A percentile compares a stretch with the other conserved stretches of the same genome.
phyloP scores from a whole-genome alignment of 352 stramenopile genomes.

The Pythium grandisporangium region DNA sequence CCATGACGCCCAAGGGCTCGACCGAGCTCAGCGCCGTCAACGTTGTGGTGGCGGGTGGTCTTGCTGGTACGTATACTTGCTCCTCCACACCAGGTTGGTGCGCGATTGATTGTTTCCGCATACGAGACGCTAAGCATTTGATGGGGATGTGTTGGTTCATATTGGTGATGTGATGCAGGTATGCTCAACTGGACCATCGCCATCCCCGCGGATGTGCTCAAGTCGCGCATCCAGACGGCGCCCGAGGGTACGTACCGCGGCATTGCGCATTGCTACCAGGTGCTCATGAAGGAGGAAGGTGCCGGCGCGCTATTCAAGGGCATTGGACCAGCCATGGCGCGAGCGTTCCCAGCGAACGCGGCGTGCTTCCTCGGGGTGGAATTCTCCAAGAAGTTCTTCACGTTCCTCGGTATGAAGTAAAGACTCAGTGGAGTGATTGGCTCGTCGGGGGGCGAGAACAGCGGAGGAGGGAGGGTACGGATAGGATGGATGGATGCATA shows the following conservation, averaged over 20 bases:
- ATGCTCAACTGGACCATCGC: conserved; percentile 93
- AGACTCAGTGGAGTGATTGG: too few relatives aligned
- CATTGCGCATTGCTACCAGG: conserved; percentile 87
- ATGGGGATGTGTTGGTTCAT: too few relatives aligned
- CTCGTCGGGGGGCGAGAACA: too few relatives aligned
- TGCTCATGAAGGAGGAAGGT: conserved; percentile 94
- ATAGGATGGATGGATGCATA: too few relatives aligned
- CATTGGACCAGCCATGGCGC: conserved; percentile 89
- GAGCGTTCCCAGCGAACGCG: conserved; percentile 94
- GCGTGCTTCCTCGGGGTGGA: conserved; percentile 92
- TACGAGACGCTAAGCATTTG: too few relatives aligned
- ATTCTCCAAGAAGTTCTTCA: conserved; percentile 82
- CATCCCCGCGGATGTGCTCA: conserved; percentile 95
- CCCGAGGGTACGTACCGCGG: conserved; percentile 92
- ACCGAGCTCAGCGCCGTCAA: conserved; percentile 82
- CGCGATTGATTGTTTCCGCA: too few relatives aligned
- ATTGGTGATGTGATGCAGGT: too few relatives aligned
- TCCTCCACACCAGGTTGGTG: too few relatives aligned
- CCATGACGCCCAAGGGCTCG: conserved; percentile 71
- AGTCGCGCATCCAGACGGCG: conserved; percentile 95
- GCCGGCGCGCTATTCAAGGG: conserved; percentile 90
- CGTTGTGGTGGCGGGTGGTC: conserved; percentile 91
- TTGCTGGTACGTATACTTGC: too few relatives aligned
- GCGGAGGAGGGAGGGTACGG: too few relatives aligned
- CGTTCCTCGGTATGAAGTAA: conserved; percentile 70